Base-by-base conservation (phyloP, 2,329 filamentous ascomycete species). In the Beauveria bassiana region DNA sequence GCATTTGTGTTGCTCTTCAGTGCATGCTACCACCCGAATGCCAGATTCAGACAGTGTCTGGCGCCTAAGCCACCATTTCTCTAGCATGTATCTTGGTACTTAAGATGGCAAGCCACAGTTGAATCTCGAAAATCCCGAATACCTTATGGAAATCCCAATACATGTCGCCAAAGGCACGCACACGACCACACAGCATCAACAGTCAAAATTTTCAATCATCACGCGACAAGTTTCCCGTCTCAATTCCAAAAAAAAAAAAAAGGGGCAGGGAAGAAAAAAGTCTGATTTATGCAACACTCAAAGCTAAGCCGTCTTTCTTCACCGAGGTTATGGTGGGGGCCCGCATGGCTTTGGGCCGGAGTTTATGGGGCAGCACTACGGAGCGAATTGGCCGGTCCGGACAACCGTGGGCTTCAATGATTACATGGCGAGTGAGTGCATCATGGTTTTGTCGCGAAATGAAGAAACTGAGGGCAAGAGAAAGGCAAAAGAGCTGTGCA, bases 151-250 rank as follows among this genome's bases (percentile, higher is more conserved):
- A 8, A 18, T 18, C 16, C 40, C 16, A 8, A 43, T 43, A n/a
- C 40, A 43, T 7, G 40, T 16, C 14, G 40, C 40, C 40, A 43
- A 18, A n/a, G 4, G 40, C 40, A 18, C 40, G 18, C 14, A 43
- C 31, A 34, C 31, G 31, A 34, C 31, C 31, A 34, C 31, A 31
- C 16, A 7, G 47, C 24, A 50, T 34, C 47, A 4, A 34, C 31
- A 34, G 31, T 34, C 10, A 20, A 1, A 38, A 28, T 16, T 18
- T 24, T 51, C n/a, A 59, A 22, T 50, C 34, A 45, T 61, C 59
- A 61, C 59, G 59, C 59, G 59, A 61, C 59, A 56, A 31, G 9
- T 56, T 59, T 56, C 59, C 52, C 26, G 2, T 42, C 14, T 31
- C 26, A 42, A 10, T 51, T 18, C 47, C 22, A 22, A 22, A 12